Evolutionary conservation across 352 stramenopile genomes (phyloP), one percentile per base, ranked within the genome.

Genomic region (Phytophthora podocarpi): DNA sequence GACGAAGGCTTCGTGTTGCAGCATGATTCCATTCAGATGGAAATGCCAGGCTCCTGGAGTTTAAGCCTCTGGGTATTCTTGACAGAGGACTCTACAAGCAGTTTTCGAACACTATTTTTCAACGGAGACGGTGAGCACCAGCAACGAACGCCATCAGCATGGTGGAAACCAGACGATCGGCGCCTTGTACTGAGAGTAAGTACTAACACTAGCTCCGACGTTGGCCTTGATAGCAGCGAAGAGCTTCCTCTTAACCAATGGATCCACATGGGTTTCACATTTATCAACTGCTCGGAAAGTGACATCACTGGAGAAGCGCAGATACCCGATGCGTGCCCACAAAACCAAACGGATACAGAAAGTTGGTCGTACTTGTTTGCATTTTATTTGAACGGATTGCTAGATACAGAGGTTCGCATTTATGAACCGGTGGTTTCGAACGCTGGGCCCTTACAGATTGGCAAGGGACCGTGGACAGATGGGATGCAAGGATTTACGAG

Each of bases 81-180:
- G 11, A 72, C 59, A 0, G 62, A 90, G 48, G 57, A 86, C 23
- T 49, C 81, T 9, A 94, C 80, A 1, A 85, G 78, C 1, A 59
- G 27, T 20, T 87, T 90, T 45, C 73, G 87, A 12, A 82, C 83
- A 9, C 57, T 97, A 6, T 84, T 96, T 32, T 97, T 93, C 65
- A 89, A 96, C 53, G 89, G 88, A 21, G 59, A 90, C 37, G 85
- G 85, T 31, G 41, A 67, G 2, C 46, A 67, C 3, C 60, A 90
- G 32, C 77, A 89, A 30, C 83, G 89, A 32, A 97, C 88, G 3
- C 85, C 89, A 2, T 95, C 85, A 0, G 79, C 73, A 5, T 97
- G 89, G 87, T 85, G 93, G 53, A 72, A 83, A n/a, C 89, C 89
- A 0, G 41, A 87, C 31, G 74, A 86, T 30, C 76, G 70, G 35